phyloP scores from a whole-genome alignment of 176 grass and related monocot species.

The Oropetium thomaeum region DNA sequence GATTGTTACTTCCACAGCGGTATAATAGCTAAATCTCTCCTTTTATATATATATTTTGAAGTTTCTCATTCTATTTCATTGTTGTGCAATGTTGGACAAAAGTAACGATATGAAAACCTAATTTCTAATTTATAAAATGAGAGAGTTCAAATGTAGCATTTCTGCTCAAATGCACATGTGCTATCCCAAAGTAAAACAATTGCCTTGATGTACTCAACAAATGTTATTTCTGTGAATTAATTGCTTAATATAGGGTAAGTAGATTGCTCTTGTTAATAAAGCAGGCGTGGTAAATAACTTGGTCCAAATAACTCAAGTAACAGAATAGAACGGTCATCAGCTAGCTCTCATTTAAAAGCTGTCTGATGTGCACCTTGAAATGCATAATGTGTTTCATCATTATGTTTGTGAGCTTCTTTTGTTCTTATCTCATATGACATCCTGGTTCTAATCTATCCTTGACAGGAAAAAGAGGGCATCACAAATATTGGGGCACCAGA shows the following conservation, averaged over 20 bases:
- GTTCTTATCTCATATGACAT: constrained; percentile 8
- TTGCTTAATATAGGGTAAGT: neutral
- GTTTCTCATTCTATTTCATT: constrained; percentile 8
- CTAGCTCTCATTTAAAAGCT: neutral
- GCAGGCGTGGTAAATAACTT: neutral
- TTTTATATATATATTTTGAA: constrained; percentile 19
- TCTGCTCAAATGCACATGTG: neutral
- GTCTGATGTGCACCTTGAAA: neutral
- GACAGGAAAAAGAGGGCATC: constrained; percentile 89
- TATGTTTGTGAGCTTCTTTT: neutral
- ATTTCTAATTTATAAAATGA: neutral
- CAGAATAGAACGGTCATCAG: neutral
- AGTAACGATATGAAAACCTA: neutral
- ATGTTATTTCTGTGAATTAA: neutral
- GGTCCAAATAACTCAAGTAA: neutral
- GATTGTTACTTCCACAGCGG: constrained; percentile 90
- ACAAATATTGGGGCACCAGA: constrained; percentile 96
- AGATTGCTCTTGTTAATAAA: neutral
- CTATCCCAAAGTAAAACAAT: neutral
- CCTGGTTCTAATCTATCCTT: constrained; percentile 26
- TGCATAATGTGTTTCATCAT: constrained; percentile 17
- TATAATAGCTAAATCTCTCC: constrained; percentile 20
- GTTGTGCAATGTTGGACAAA: neutral
- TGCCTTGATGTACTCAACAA: neutral
- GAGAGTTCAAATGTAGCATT: neutral